phyloP scores from a whole-genome alignment of 345 rosid genomes.

The Luvunga scandens region DNA sequence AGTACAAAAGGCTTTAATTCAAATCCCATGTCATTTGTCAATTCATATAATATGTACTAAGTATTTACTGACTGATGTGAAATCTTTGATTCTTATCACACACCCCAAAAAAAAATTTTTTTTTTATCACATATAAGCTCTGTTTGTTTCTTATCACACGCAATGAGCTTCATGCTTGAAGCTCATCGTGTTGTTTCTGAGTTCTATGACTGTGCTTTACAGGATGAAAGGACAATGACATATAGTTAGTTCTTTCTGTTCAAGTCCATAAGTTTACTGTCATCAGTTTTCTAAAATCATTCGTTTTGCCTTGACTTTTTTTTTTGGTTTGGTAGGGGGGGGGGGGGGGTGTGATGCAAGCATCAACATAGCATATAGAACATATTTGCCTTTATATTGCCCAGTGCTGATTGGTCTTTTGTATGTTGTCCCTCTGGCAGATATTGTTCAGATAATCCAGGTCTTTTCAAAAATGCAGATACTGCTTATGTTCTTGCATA shows the following conservation, averaged over 20 bases:
- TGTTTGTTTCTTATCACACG: too few species aligned
- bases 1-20: not conserved
- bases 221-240: not conserved
- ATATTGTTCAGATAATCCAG: constrained; percentile 95
- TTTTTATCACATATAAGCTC: not conserved
- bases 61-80: not conserved
- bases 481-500: constrained; percentile 99
- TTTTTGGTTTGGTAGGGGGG: too few species aligned
- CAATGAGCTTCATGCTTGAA: not conserved
- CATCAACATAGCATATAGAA: not conserved
- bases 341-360: not conserved
- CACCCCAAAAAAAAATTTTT: not conserved
- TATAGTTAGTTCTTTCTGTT: not conserved
- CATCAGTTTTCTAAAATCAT: not conserved
- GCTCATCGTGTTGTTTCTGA: not conserved
- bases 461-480: constrained; percentile 93
- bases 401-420: constrained; percentile 19
- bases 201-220: not conserved
- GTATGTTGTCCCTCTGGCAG: constrained; percentile 46
- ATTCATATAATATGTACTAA: not conserved
- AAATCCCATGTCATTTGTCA: not conserved
- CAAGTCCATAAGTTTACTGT: not conserved
- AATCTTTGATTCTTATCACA: not conserved
- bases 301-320: not conserved
- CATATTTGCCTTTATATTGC: not conserved